Conservation (phyloP, 1,284 basidiomycete genomes). For the Sphaerobolus stellatus region DNA sequence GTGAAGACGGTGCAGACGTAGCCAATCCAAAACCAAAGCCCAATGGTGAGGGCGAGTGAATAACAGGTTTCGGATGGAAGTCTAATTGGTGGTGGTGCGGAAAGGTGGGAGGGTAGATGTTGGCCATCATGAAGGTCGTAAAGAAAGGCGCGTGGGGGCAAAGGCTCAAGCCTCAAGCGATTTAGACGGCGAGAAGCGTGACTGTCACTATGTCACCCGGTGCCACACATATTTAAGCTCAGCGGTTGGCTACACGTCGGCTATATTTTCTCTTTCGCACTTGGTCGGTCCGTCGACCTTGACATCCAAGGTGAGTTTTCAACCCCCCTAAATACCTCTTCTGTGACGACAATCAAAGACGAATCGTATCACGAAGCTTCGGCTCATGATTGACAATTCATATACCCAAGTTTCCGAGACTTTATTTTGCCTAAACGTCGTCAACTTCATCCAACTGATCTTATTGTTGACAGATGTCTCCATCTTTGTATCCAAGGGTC, state of each 20-base stretch:
- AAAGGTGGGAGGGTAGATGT: slow-evolving; percentile 48
- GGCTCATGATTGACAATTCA: slow-evolving; percentile 62
- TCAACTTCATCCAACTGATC: background rate
- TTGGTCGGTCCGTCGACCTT: slow-evolving; percentile 8
- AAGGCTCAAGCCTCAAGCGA: slow-evolving; percentile 3
- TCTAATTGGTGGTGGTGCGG: slow-evolving; percentile 54
- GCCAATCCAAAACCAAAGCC: slow-evolving; percentile 70
- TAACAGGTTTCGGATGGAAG: slow-evolving; percentile 60
- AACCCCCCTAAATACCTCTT: slow-evolving; percentile 18
- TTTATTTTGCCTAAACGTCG: background rate
- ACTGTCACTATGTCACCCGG: slow-evolving; percentile 1
- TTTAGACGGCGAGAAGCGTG: slow-evolving; percentile 6
- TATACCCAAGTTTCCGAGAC: slow-evolving; percentile 88
- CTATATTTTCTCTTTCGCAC: slow-evolving; percentile 20
- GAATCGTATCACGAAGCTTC: slow-evolving; percentile 83
- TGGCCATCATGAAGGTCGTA: slow-evolving; percentile 52
- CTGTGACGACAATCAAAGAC: slow-evolving; percentile 58
- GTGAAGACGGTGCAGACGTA: slow-evolving; percentile 43
- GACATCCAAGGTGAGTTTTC: slow-evolving; percentile 31
- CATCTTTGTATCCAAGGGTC: background rate
- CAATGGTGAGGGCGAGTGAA: slow-evolving; percentile 62
- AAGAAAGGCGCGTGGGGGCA: slow-evolving; percentile 12
- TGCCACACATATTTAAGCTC: slow-evolving; percentile 9
- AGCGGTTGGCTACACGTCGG: background rate
- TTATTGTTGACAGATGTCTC: background rate